Evolutionary conservation across 2,329 filamentous ascomycete genomes (phyloP).

Genomic region (Penicillium sclerotigenum): DNA sequence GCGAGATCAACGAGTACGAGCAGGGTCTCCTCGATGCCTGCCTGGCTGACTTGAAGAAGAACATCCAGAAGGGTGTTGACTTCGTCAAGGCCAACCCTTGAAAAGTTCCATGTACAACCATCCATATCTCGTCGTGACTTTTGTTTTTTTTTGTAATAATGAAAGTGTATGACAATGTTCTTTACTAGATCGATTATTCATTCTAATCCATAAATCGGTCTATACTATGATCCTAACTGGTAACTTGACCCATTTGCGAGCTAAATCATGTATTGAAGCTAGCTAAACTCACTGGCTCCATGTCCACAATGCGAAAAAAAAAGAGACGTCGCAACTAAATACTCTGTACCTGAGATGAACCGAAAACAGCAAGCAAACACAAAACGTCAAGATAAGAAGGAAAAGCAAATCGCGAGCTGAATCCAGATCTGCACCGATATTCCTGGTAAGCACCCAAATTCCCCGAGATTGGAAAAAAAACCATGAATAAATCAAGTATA

Average conservation of each 20-base stretch:
- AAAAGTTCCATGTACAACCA: slow-evolving; percentile 26
- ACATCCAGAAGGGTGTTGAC: slow-evolving; percentile 80
- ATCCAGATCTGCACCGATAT: neutral
- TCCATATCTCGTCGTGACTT: slow-evolving; percentile 3
- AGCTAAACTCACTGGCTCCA: neutral
- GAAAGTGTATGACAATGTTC: slow-evolving; percentile 10
- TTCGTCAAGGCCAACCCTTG: slow-evolving; percentile 60
- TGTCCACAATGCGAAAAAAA: neutral
- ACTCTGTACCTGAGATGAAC: neutral
- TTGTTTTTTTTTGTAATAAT: slow-evolving; percentile 4
- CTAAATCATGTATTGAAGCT: neutral
- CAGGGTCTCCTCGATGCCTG: slow-evolving; percentile 83
- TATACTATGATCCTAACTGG: neutral
- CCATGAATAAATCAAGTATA: slow-evolving; percentile 49
- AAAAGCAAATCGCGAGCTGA: neutral
- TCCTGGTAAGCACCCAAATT: neutral
- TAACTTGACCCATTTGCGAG: neutral
- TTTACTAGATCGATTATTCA: neutral
- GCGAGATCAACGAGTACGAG: slow-evolving; percentile 80
- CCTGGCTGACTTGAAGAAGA: slow-evolving; percentile 66
- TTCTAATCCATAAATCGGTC: slow-evolving; percentile 1
- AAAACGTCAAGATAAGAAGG: neutral
- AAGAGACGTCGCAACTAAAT: neutral
- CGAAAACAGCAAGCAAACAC: neutral
- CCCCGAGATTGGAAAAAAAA: slow-evolving; percentile 1